Evolutionary conservation across 2,329 filamentous ascomycete species (phyloP).

Genomic region (Colletotrichum plurivorum): DNA sequence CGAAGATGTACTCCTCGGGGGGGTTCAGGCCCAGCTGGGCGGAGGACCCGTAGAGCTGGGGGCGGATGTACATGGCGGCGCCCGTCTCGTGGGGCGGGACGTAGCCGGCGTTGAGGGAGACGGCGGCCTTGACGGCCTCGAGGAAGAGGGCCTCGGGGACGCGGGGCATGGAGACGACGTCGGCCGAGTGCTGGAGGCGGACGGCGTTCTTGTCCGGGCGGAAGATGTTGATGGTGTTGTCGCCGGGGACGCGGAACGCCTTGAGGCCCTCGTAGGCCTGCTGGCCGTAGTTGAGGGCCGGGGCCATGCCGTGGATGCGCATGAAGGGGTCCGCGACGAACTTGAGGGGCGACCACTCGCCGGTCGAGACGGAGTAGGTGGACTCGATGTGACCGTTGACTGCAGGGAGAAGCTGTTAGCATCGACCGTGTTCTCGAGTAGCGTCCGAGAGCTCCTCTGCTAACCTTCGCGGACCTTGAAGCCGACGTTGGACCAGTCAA

Average conservation of each 20-base stretch:
- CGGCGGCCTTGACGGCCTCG: constrained; percentile 82
- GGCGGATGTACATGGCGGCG: constrained; percentile 93
- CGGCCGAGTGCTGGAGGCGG: constrained; percentile 87
- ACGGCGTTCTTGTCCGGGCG: constrained; percentile 86
- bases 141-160: constrained; percentile 85
- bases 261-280: constrained; percentile 99
- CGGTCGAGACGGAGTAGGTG: constrained; percentile 81
- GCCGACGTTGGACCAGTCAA: constrained; percentile 95
- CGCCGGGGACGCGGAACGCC: constrained; percentile 85
- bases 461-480: constrained; percentile 92
- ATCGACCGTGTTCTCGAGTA: too few relatives aligned
- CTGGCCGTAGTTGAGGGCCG: constrained; percentile 95
- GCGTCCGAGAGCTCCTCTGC: too few relatives aligned
- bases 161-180: constrained; percentile 85
- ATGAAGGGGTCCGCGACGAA: constrained; percentile 90
- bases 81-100: constrained; percentile 92
- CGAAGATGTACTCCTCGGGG: constrained; percentile 93
- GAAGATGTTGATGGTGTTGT: constrained; percentile 85
- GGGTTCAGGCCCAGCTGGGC: constrained; percentile 90
- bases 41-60: constrained; percentile 87
- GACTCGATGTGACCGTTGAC: constrained; percentile 97
- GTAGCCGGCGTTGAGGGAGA: constrained; percentile 89
- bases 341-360: constrained; percentile 81
- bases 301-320: constrained; percentile 93
- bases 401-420: constrained; percentile 49